phyloP scores from a whole-genome alignment of 2,329 filamentous ascomycete species.

The Venturia aucupariae region DNA sequence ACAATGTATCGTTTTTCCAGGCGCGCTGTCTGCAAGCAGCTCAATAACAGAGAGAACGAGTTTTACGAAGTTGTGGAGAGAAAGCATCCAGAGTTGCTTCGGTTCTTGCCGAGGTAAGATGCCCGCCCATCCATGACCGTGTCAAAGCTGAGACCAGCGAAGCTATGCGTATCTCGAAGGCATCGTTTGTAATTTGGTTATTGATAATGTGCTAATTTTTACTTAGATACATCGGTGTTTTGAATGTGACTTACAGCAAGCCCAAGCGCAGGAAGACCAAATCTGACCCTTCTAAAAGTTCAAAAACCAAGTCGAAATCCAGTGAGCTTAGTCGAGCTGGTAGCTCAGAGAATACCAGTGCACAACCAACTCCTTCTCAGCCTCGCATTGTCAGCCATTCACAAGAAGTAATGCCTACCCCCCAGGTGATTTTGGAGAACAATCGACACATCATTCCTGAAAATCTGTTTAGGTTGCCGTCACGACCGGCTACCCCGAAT shows the following conservation, averaged over 20 bases:
- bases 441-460: constrained; percentile 89
- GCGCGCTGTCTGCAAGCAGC: constrained; percentile 91
- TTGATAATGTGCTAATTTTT: constrained; percentile 25
- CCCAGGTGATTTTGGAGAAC: constrained; percentile 87
- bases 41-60: constrained; percentile 96
- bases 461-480: constrained; percentile 62
- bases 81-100: constrained; percentile 78
- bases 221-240: constrained; percentile 82
- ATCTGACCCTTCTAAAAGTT: neutral
- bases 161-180: constrained; percentile 19
- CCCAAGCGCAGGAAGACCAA: constrained; percentile 48
- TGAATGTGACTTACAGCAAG: constrained; percentile 93
- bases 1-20: constrained; percentile 94
- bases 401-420: constrained; percentile 62
- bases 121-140: constrained; percentile 19
- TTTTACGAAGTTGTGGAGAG: constrained; percentile 96
- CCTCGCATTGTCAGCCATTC: constrained; percentile 63
- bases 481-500: constrained; percentile 26
- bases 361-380: constrained; percentile 24
- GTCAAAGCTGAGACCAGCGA: constrained; percentile 33
- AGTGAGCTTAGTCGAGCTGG: constrained; percentile 6
- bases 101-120: constrained; percentile 69
- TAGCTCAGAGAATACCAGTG: constrained; percentile 9
- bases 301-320: constrained; percentile 17
- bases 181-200: neutral